phyloP scores from a whole-genome alignment of 2,329 filamentous ascomycete species.

The Graphilbum sp. region DNA sequence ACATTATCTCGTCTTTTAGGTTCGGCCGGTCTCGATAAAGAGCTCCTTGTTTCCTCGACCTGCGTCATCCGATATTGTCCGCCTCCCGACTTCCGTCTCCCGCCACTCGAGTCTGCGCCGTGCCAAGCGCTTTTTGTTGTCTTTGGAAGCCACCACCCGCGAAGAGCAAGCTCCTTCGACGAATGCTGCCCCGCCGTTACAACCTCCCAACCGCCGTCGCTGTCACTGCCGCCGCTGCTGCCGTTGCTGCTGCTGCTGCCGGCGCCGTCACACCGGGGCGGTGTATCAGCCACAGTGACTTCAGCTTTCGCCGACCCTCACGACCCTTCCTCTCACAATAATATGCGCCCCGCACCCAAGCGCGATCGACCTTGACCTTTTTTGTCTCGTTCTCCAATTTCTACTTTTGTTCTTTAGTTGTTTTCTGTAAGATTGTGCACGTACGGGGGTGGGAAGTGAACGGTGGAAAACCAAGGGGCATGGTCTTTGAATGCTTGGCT shows the following conservation, averaged over 20 bases:
- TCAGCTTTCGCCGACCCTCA: background rate
- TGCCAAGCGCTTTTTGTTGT: background rate
- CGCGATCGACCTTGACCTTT: background rate
- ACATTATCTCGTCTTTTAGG: conserved; percentile 60
- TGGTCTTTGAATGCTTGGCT: background rate
- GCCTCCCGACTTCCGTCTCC: background rate
- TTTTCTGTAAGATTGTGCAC: background rate
- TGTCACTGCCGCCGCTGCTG: background rate
- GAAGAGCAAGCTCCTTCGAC: background rate
- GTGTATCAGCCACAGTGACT: too few relatives aligned
- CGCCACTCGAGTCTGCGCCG: background rate
- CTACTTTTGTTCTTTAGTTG: background rate
- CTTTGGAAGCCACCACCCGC: background rate
- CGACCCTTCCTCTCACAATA: background rate
- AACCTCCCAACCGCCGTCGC: too few relatives aligned
- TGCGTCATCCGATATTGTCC: too few relatives aligned
- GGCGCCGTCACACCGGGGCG: background rate
- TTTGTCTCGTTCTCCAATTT: conserved; percentile 1
- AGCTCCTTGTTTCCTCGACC: conserved; percentile 1
- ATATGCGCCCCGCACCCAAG: background rate
- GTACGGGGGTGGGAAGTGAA: background rate
- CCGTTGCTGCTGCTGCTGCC: background rate
- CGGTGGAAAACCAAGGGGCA: background rate
- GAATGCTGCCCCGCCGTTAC: background rate
- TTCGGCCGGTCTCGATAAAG: conserved; percentile 89